Percentiles rank a stretch among this genome's conserved stretches.
These are phyloP conservation scores for Chlorella sp. DNA, from an alignment of 139 green algal species.

Conservation along the genomic window DNA sequence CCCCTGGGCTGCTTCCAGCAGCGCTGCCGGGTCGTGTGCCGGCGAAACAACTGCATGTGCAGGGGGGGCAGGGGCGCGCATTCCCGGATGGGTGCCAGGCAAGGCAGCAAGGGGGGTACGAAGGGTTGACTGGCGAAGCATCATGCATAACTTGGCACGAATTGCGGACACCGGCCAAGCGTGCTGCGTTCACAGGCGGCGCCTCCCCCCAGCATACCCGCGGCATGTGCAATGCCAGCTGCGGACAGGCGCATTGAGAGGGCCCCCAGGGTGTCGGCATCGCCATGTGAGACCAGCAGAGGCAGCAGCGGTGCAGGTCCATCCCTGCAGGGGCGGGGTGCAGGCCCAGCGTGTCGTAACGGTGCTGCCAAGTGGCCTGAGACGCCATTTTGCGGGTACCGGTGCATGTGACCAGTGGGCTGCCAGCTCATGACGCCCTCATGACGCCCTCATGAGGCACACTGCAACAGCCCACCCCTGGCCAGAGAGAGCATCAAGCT, in stretches of 20 bases:
- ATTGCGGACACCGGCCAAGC: not conserved
- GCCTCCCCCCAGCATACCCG: not conserved
- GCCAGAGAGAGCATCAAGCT: no score
- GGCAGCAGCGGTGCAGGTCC: not conserved
- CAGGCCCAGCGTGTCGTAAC: not conserved
- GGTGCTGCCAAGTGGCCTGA: no score
- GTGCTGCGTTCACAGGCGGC: not conserved
- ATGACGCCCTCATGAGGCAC: no score
- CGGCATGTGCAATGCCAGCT: not conserved
- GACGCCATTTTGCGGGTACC: not conserved
- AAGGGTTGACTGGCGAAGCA: no score
- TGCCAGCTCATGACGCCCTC: not conserved
- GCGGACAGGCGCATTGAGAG: not conserved
- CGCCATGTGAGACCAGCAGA: not conserved
- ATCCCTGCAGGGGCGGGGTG: not conserved
- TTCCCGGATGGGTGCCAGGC: no score
- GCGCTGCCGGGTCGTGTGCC: not conserved
- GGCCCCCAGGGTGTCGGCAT: not conserved
- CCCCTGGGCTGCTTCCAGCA: not conserved
- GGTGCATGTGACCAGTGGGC: not conserved
- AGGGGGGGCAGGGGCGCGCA: not conserved
- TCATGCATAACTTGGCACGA: no score
- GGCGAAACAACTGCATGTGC: not conserved
- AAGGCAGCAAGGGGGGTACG: no score
- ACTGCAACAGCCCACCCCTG: no score